Evolutionary conservation across 2,329 filamentous ascomycete species (phyloP).

Genomic region (Aspergillus novofumigatus): DNA sequence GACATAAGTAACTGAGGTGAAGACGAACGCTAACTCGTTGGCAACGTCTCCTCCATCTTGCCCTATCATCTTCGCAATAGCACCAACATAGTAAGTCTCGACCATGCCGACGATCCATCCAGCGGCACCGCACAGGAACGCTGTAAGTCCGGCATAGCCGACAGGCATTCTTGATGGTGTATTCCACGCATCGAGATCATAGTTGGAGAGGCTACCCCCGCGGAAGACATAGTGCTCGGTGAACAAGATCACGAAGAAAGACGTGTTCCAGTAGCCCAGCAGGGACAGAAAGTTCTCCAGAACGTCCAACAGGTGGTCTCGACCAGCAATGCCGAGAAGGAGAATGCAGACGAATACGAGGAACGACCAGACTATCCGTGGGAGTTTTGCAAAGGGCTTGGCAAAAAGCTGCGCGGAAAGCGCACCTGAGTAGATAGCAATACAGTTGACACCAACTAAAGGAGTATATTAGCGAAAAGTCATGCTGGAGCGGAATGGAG

Average conservation of each 20-base stretch:
- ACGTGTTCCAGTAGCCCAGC: slow-evolving; percentile 50
- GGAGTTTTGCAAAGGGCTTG: slow-evolving; percentile 41
- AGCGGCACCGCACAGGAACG: slow-evolving; percentile 44
- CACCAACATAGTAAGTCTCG: slow-evolving; percentile 53
- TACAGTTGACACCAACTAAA: slow-evolving; percentile 44
- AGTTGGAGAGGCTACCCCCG: slow-evolving; percentile 38
- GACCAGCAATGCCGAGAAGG: slow-evolving; percentile 41
- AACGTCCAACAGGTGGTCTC: slow-evolving; percentile 42
- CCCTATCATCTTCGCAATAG: slow-evolving; percentile 44
- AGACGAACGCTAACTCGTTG: slow-evolving; percentile 51
- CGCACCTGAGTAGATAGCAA: slow-evolving; percentile 39
- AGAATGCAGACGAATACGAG: slow-evolving; percentile 46
- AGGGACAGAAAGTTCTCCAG: slow-evolving; percentile 48
- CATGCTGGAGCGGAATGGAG: not conserved
- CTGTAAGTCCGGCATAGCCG: slow-evolving; percentile 41
- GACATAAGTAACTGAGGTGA: slow-evolving; percentile 46
- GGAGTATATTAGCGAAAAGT: not conserved
- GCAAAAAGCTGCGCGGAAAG: slow-evolving; percentile 40
- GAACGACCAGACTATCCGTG: slow-evolving; percentile 48
- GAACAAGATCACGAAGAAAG: slow-evolving; percentile 48
- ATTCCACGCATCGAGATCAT: slow-evolving; percentile 50
- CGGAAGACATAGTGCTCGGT: slow-evolving; percentile 49
- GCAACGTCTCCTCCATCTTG: slow-evolving; percentile 47
- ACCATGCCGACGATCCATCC: slow-evolving; percentile 57
- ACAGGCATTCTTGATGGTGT: slow-evolving; percentile 41